These are phyloP conservation scores for Eurotiales sp. DNA, from an alignment of 2,329 filamentous ascomycete genomes.

Conservation along the genomic window DNA sequence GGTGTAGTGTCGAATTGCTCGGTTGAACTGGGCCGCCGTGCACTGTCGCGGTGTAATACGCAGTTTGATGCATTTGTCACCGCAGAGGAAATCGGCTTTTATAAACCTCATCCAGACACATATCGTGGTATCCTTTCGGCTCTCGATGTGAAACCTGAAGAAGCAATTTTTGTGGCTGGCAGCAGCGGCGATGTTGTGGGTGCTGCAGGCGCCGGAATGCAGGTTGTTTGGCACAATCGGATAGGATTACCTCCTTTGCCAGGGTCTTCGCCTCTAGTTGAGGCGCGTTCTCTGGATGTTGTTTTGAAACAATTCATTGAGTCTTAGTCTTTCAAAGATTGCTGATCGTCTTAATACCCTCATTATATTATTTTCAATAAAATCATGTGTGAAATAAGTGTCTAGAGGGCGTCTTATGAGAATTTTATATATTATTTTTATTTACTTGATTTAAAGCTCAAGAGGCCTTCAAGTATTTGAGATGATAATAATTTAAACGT, in stretches of 20 bases:
- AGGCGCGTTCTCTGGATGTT: conserved; percentile 11
- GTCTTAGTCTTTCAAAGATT: too few species aligned
- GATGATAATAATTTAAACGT: too few species aligned
- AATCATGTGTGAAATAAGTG: too few species aligned
- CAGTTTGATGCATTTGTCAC: conserved; percentile 34
- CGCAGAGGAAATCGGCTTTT: conserved; percentile 40
- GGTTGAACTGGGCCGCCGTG: conserved; percentile 24
- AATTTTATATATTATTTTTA: too few species aligned
- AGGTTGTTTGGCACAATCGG: conserved; percentile 38
- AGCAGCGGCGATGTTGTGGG: conserved; percentile 41
- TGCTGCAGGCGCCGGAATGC: conserved; percentile 37
- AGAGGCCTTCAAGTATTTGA: too few species aligned
- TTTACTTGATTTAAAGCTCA: too few species aligned
- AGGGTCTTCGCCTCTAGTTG: conserved; percentile 13
- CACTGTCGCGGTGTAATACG: conserved; percentile 13
- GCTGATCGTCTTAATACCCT: too few species aligned
- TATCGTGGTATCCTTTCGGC: conserved; percentile 29
- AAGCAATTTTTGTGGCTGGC: conserved; percentile 37
- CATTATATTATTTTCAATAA: too few species aligned
- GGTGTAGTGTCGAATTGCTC: conserved; percentile 41
- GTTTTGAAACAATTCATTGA: background rate
- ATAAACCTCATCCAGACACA: conserved; percentile 34
- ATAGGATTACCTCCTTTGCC: conserved; percentile 13
- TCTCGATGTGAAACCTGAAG: conserved; percentile 23
- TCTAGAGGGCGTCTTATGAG: too few species aligned